Percentiles rank a stretch among this genome's conserved stretches.
These are phyloP conservation scores for Bremia lactucae DNA, from an alignment of 352 stramenopile species.

Conservation along the genomic window DNA sequence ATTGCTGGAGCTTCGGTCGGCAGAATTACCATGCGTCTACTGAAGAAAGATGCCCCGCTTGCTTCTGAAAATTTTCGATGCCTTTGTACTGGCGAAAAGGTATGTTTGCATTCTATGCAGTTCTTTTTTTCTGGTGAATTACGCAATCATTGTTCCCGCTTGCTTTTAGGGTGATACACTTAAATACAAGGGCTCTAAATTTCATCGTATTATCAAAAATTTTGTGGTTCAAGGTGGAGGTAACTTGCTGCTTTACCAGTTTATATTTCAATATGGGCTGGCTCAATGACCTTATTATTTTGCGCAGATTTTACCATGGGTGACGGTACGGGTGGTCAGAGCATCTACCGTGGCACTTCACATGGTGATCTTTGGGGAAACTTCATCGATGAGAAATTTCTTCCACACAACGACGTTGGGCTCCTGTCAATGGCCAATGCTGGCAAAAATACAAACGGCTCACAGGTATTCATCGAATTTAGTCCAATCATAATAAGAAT, in stretches of 20 bases:
- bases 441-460: constrained; percentile 61
- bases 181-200: constrained; percentile 82
- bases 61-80: constrained; percentile 93
- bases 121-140: no score
- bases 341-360: constrained; percentile 60
- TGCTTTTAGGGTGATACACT: constrained; percentile 22
- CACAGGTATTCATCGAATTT: constrained; percentile 32
- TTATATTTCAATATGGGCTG: not conserved
- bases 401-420: constrained; percentile 58
- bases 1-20: constrained; percentile 74
- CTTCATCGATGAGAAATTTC: constrained; percentile 75
- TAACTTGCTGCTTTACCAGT: constrained; percentile 4
- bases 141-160: no score
- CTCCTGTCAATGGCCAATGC: constrained; percentile 80
- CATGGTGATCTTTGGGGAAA: constrained; percentile 72
- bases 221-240: constrained; percentile 85
- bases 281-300: not conserved
- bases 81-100: constrained; percentile 70
- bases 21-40: constrained; percentile 91
- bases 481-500: not conserved
- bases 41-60: constrained; percentile 87
- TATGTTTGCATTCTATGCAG: no score
- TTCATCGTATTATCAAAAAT: constrained; percentile 89
- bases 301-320: constrained; percentile 44
- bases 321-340: constrained; percentile 66